These are phyloP conservation scores for Linnemannia schmuckeri DNA, from an alignment of 192 early-diverging fungal genomes.

Conservation along the genomic window DNA sequence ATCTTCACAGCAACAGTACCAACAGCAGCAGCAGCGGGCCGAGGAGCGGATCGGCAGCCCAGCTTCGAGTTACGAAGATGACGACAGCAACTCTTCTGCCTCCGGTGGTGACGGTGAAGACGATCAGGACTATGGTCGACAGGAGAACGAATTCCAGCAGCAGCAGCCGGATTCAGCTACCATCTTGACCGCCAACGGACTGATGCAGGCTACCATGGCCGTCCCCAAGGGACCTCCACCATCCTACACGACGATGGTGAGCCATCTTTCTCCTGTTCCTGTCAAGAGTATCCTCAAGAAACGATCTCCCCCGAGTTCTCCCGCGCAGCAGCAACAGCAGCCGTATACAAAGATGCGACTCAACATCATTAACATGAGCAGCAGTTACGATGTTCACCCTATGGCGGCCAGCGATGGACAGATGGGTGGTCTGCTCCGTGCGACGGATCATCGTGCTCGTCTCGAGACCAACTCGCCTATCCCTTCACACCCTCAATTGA, in stretches of 20 bases:
- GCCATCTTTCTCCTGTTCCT: not conserved
- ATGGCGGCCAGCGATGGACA: constrained; percentile 10
- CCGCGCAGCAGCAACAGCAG: not conserved
- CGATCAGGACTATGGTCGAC: not conserved
- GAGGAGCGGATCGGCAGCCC: not conserved
- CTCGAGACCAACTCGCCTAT: constrained; percentile 17
- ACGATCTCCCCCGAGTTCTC: not conserved
- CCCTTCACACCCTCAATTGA: not conserved
- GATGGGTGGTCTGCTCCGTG: not conserved
- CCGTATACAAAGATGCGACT: not conserved
- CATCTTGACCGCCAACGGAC: constrained; percentile 9
- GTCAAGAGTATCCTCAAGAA: constrained; percentile 37
- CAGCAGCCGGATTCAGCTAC: not conserved
- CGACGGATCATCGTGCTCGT: constrained; percentile 11
- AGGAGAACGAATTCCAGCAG: not conserved
- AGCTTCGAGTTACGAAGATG: not conserved
- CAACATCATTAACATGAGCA: not conserved
- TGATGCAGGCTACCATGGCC: constrained; percentile 12
- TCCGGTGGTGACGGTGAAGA: not conserved
- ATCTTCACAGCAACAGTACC: not conserved
- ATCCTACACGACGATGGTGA: not conserved
- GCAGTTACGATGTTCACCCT: not conserved
- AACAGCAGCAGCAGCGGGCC: not conserved
- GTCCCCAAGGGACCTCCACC: constrained; percentile 2
- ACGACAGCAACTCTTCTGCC: not conserved